Base-by-base conservation (phyloP, 305 asterid genomes). In the Fraxinus sp. region DNA sequence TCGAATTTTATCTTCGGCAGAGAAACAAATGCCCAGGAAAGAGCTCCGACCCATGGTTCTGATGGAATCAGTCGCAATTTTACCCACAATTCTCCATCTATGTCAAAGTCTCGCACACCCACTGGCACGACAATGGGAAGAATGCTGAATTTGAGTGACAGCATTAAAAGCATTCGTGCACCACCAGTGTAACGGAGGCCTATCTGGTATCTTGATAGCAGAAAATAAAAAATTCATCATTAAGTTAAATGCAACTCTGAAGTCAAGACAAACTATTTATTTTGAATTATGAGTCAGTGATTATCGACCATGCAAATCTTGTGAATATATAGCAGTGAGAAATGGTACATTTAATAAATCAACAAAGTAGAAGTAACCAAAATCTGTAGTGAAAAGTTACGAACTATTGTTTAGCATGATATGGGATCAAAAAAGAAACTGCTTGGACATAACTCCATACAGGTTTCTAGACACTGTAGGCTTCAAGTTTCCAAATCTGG, bases 1-100 rank as follows among this genome's bases (percentile, higher is more conserved):
- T 94, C 98, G 77, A 95, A 90, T 89, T 95, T 95, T 86, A 95
- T 95, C 91, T 91, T 95, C 7, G 98, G 98, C 83, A 92, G 95
- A 83, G 98, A 92, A 74, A 91, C 98, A 84, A 95, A 95, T 35
- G 98, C 98, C 98, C 98, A 95, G 5, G 98, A 92, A 86, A 89
- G 97, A 79, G 98, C 97, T 89, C 98, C 98, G 74, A 95, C 98
- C 95, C 97, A 95, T 14, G 98, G 98, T 86, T 92, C 95, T 80
- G 96, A 84, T 77, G 97, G 97, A 90, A 95, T 94, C 82, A 95
- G 76, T 78, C 97, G 87, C 85, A 95, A 83, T 82, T 95, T 95
- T 80, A 95, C 97, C 98, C 98, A 95, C 46, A 95, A 83, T 86
- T 94, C 98, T 76, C 98, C 98, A 74, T 95, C 98, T 85, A 95